Evolutionary conservation across 2,329 filamentous ascomycete genomes (phyloP).

Genomic region (Trematosphaeria pertusa): DNA sequence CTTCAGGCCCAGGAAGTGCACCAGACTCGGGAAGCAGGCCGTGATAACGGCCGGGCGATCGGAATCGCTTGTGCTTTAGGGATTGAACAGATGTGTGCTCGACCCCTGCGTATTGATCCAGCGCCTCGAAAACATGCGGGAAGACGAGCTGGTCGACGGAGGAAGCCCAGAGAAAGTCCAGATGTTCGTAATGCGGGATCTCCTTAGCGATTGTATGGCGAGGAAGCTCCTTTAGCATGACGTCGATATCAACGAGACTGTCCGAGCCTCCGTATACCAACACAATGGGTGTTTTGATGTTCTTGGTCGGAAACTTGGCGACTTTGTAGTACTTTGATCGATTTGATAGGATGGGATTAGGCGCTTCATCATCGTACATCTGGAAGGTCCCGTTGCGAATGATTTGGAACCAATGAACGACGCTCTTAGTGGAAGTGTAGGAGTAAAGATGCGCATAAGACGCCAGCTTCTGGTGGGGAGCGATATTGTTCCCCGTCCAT

Average conservation of each 20-base stretch:
- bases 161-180: conserved; percentile 93
- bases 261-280: conserved; percentile 93
- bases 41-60: conserved; percentile 37
- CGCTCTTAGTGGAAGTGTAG: conserved; percentile 93
- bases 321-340: conserved; percentile 92
- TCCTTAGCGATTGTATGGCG: conserved; percentile 83
- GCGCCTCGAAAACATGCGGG: conserved; percentile 86
- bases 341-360: conserved; percentile 74
- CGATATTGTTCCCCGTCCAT: conserved; percentile 87
- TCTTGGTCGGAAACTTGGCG: conserved; percentile 92
- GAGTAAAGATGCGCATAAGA: conserved; percentile 96
- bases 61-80: conserved; percentile 31
- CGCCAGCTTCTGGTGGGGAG: conserved; percentile 85
- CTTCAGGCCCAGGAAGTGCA: conserved; percentile 25
- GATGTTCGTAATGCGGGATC: conserved; percentile 92
- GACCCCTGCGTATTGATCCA: conserved; percentile 68
- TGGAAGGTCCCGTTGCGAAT: conserved; percentile 96
- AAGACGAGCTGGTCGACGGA: conserved; percentile 88
- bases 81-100: conserved; percentile 6
- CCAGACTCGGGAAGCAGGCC: conserved; percentile 35
- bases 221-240: conserved; percentile 90
- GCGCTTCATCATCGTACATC: conserved; percentile 96
- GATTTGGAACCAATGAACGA: conserved; percentile 99
- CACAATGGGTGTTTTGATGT: conserved; percentile 95
- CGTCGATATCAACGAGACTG: conserved; percentile 89